Conservation (phyloP, 306 rosid genomes). For the Cyclanthera cordifolia region DNA sequence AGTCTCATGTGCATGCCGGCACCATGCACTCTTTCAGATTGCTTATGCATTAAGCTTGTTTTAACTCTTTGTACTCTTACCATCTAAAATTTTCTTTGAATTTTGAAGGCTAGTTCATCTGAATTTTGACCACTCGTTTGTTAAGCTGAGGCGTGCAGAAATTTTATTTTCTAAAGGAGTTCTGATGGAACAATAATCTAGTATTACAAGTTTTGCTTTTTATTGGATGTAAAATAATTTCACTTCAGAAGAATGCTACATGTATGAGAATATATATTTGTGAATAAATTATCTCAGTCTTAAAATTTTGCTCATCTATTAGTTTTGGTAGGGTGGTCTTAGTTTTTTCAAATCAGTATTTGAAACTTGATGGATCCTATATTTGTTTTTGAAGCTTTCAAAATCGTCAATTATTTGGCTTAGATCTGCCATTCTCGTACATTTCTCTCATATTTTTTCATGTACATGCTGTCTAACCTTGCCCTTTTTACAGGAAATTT, state of each 20-base stretch:
- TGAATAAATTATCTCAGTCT: slow-evolving; percentile 2
- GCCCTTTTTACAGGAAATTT: slow-evolving; percentile 50
- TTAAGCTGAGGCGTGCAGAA: background rate
- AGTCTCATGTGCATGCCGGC: background rate
- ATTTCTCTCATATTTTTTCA: background rate
- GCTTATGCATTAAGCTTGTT: background rate
- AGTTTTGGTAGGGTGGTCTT: background rate
- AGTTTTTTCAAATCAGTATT: background rate
- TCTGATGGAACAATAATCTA: background rate
- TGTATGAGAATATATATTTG: background rate
- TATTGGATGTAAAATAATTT: background rate
- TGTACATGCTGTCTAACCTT: slow-evolving; percentile 9
- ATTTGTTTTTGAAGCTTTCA: background rate
- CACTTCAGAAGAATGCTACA: background rate
- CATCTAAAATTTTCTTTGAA: background rate
- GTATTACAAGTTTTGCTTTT: background rate
- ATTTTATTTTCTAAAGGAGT: background rate
- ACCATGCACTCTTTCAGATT: background rate
- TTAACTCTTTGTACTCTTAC: background rate
- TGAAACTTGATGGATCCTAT: background rate
- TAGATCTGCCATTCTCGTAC: background rate
- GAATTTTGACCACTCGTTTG: background rate
- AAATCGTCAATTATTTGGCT: background rate
- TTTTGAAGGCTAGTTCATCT: background rate
- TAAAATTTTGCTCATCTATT: background rate